Percentiles rank a stretch among this genome's conserved stretches.
These are phyloP conservation scores for Cydonia oblonga DNA, from an alignment of 331 rosid genomes.

Conservation along the genomic window DNA sequence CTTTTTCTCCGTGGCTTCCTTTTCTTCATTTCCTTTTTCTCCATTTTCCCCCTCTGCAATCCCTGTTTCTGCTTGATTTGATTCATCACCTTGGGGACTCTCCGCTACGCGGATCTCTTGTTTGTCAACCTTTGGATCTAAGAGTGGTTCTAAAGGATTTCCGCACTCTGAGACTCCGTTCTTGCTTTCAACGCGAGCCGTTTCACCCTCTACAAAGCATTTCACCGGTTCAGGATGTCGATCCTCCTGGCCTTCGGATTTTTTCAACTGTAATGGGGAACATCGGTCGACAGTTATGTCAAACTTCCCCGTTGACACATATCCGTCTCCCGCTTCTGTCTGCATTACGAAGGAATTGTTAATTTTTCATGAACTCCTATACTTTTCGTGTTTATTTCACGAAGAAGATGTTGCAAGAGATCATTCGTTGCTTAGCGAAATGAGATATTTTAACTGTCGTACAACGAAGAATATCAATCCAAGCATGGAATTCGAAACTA, in stretches of 20 bases:
- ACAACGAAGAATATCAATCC: background rate
- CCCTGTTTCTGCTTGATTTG: conserved; percentile 6
- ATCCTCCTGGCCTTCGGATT: background rate
- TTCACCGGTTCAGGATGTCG: background rate
- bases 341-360: conserved; percentile 7
- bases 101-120: conserved; percentile 4
- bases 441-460: background rate
- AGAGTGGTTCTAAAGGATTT: conserved; percentile 13
- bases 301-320: background rate
- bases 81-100: conserved; percentile 1
- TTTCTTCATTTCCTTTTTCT: too few relatives aligned
- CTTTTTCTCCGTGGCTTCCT: background rate
- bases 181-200: background rate
- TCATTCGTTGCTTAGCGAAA: background rate
- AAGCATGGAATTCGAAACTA: background rate
- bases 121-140: background rate
- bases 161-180: conserved; percentile 3
- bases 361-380: background rate
- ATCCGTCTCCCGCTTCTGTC: conserved; percentile 16
- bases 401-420: background rate
- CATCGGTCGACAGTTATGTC: conserved; percentile 4
- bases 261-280: background rate
- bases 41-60: conserved; percentile 7
- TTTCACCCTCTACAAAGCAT: background rate
- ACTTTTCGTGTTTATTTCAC: background rate